Conservation (phyloP, 306 rosid genomes). For the Lathyrus tuberosus region DNA sequence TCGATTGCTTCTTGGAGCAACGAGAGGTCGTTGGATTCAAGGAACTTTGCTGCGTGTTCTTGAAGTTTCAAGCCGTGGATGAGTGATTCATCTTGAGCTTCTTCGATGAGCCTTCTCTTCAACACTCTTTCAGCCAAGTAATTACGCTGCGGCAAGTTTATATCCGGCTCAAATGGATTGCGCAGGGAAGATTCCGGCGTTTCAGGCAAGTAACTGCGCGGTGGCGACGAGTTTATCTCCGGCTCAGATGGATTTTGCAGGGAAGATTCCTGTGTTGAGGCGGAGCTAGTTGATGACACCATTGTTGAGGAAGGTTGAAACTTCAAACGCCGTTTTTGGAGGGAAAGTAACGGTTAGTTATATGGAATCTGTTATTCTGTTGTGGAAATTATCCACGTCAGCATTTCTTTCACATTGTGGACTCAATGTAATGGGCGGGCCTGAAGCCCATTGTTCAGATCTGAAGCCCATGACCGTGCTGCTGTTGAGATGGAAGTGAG, state of each 20-base stretch:
- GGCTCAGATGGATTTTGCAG: not conserved
- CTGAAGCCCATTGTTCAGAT: not conserved
- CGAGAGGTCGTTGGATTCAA: not conserved
- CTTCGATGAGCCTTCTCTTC: not conserved
- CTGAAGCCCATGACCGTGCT: not conserved
- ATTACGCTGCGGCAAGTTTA: not conserved
- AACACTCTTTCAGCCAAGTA: not conserved
- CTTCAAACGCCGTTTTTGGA: conserved; percentile 13
- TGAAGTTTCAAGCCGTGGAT: conserved; percentile 4
- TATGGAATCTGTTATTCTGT: not conserved
- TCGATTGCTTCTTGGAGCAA: not conserved
- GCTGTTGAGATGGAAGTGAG: too few species aligned
- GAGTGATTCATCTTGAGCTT: not conserved
- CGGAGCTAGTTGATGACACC: not conserved
- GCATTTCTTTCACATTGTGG: not conserved
- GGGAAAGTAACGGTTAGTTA: conserved; percentile 6
- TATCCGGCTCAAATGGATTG: not conserved
- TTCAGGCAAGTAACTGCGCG: not conserved
- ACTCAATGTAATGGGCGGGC: not conserved
- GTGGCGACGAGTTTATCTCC: not conserved
- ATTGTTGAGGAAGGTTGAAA: conserved; percentile 22
- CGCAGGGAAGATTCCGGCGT: not conserved
- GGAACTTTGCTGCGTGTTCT: not conserved
- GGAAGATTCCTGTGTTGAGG: not conserved
- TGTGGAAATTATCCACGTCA: conserved; percentile 11